Conservation (phyloP, 164 flowering plant genomes). For the Sextonia rubra region DNA sequence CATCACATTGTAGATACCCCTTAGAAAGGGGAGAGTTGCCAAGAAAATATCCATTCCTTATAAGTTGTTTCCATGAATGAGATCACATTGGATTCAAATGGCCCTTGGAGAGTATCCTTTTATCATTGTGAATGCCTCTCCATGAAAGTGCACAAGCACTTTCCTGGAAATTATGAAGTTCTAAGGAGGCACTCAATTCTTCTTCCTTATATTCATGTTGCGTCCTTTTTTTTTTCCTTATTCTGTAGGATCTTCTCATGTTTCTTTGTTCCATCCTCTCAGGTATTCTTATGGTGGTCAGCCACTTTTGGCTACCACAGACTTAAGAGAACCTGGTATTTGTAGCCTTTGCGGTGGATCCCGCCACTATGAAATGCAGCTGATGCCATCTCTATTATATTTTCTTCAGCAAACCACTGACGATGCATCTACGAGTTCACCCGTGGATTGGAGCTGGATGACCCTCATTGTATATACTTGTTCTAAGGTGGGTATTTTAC, state of each 20-base stretch:
- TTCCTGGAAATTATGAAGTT: not conserved
- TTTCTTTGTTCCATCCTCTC: constrained; percentile 4
- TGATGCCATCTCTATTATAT: constrained; percentile 81
- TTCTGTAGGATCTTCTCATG: not conserved
- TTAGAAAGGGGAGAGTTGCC: too few species aligned
- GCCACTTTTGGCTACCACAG: constrained; percentile 55
- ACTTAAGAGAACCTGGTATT: constrained; percentile 34
- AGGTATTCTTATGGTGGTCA: constrained; percentile 80
- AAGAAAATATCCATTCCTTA: too few species aligned
- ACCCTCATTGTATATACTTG: constrained; percentile 78
- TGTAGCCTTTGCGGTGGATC: constrained; percentile 68
- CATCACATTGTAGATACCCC: too few species aligned
- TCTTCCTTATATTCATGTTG: not conserved
- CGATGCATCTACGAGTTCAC: constrained; percentile 23
- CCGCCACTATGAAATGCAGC: constrained; percentile 80
- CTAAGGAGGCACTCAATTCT: not conserved
- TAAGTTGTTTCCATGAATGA: not conserved
- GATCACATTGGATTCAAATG: not conserved
- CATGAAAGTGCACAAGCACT: not conserved
- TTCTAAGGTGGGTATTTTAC: constrained; percentile 46
- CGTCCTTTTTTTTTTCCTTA: not conserved
- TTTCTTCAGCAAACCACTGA: constrained; percentile 62
- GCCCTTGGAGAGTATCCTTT: not conserved
- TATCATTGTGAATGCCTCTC: not conserved
- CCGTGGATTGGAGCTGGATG: constrained; percentile 83